Conservation (phyloP, 257 asterid species). For the Mitragyna speciosa region DNA sequence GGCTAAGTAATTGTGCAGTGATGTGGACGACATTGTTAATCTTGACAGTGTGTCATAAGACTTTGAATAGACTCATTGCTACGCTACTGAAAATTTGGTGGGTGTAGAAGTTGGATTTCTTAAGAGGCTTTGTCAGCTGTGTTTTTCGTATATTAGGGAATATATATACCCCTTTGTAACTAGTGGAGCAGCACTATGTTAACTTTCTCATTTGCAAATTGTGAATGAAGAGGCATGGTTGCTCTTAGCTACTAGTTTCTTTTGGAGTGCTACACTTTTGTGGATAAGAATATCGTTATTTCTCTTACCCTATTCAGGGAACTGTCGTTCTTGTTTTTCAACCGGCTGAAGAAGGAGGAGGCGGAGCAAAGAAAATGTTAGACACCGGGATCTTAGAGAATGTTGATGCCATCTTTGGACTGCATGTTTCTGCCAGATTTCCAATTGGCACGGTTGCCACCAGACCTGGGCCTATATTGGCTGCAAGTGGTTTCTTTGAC, state of each 20-base stretch:
- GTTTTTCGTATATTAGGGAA: neutral
- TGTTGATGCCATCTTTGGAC: constrained; percentile 63
- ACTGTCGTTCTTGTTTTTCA: constrained; percentile 64
- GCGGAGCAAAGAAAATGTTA: constrained; percentile 68
- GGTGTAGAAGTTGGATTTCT: neutral
- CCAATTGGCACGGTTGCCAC: constrained; percentile 45
- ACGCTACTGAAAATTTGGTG: neutral
- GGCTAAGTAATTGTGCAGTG: neutral
- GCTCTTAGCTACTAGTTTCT: neutral
- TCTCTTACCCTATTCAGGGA: constrained; percentile 43
- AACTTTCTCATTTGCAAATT: neutral
- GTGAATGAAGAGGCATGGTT: neutral
- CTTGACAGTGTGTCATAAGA: neutral
- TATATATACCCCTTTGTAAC: neutral
- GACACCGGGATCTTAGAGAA: constrained; percentile 52
- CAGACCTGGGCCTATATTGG: constrained; percentile 54
- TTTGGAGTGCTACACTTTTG: neutral
- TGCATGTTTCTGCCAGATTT: constrained; percentile 39
- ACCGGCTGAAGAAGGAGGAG: constrained; percentile 81
- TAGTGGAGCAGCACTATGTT: neutral
- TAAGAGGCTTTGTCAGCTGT: neutral
- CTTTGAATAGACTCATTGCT: neutral
- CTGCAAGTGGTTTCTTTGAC: constrained; percentile 62
- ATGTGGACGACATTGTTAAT: neutral
- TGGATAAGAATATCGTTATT: neutral